Base-by-base conservation (phyloP, 1,284 basidiomycete genomes). In the Sporisorium graminicola region DNA sequence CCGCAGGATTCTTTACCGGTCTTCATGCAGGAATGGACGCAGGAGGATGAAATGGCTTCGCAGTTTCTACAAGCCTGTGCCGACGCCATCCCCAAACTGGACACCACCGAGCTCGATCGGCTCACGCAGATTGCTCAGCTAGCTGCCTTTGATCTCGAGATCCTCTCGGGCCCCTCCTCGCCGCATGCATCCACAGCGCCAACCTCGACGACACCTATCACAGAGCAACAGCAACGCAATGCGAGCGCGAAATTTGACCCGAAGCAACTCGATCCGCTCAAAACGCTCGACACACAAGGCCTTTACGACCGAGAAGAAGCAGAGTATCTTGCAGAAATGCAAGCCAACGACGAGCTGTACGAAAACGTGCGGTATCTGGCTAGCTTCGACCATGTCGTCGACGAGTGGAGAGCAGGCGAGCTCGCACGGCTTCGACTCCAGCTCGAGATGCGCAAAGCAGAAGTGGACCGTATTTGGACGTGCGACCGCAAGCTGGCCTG, bases 401-500 rank as follows among this genome's bases (percentile, higher is more conserved):
- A 76, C 24, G 69, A 72, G 16, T 76, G 74, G 74, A 40, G 74
- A 24, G 69, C 74, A 2, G 65, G 59, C 24, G 69, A 72, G 47
- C 56, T 76, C 26, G 43, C 65, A 12, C 54, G 62, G 5, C 50
- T 76, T 6, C 61, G 74, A n/a, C 29, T 68, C 50, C 69, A 76
- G 58, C 56, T 76, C 12, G 65, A 76, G 55, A 62, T 65, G 62
- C 68, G 74, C 29, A 66, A 62, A 40, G 64, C 62, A n/a, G 69
- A 76, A 47, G 55, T 76, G 16, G 74, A 56, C 5, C 68, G 74
- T 24, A 72, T 76, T 31, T 68, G 69, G 69, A 60, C 65, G 22
- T 72, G 69, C 62, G 74, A 76, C 44, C 74, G 74, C 58, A 72
- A 72, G 26, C 40, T 72, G 13, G 62, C 69, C 1, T 76, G 74